These are phyloP conservation scores for Ricinus communis DNA, from an alignment of 345 rosid species.

Conservation along the genomic window DNA sequence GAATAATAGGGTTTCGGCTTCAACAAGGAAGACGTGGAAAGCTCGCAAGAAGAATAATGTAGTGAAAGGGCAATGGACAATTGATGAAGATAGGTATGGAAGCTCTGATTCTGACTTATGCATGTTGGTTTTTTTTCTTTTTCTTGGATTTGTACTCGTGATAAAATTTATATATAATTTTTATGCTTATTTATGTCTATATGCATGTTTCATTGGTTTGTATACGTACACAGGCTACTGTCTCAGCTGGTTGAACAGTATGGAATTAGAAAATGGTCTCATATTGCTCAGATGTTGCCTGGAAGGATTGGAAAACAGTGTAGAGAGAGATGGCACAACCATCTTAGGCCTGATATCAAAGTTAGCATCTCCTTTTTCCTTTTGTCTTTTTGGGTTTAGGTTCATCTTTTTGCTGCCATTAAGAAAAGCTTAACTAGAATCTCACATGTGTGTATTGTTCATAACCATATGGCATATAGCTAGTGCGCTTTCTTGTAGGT, in stretches of 20 bases:
- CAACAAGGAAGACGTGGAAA: slow-evolving; percentile 43
- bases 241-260: slow-evolving; percentile 56
- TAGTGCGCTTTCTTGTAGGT: neutral
- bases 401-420: neutral
- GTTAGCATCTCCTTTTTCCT: slow-evolving; percentile 25
- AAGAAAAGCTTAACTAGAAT: neutral
- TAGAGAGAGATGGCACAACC: slow-evolving; percentile 98
- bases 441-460: too few species aligned
- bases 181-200: neutral
- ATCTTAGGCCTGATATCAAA: slow-evolving; percentile 87
- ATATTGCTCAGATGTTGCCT: slow-evolving; percentile 71
- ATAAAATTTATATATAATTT: neutral
- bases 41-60: slow-evolving; percentile 53
- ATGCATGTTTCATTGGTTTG: neutral
- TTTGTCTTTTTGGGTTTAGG: neutral
- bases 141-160: neutral
- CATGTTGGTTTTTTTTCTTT: neutral
- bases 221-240: slow-evolving; percentile 42
- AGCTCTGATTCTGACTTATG: neutral
- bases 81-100: slow-evolving; percentile 78
- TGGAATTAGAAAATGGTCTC: slow-evolving; percentile 86
- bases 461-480: too few species aligned
- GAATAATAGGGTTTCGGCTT: slow-evolving; percentile 25
- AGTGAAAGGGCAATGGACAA: slow-evolving; percentile 93
- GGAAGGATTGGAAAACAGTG: slow-evolving; percentile 96